Evolutionary conservation across 2,329 filamentous ascomycete species (phyloP).

Genomic region (Xylariaceae sp.): DNA sequence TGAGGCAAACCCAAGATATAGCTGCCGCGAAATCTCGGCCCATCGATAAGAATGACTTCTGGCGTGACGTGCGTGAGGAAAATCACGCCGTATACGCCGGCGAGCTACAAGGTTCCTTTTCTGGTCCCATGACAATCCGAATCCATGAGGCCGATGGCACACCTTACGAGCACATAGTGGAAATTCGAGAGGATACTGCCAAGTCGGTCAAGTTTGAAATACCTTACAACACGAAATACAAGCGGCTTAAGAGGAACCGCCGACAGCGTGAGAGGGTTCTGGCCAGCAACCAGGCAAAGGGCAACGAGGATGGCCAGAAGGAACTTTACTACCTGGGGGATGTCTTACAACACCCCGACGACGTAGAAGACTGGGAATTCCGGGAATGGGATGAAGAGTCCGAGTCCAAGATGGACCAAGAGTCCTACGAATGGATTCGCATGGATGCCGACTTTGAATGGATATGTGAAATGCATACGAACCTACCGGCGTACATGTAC

Average conservation of each 20-base stretch:
- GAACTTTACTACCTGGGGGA: slow-evolving; percentile 91
- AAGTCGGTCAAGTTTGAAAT: slow-evolving; percentile 81
- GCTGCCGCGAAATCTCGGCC: slow-evolving; percentile 40
- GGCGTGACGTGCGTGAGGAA: slow-evolving; percentile 80
- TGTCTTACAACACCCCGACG: slow-evolving; percentile 76
- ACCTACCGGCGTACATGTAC: slow-evolving; percentile 95
- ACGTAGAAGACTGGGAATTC: slow-evolving; percentile 77
- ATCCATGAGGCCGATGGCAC: slow-evolving; percentile 98
- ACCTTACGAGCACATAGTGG: slow-evolving; percentile 95
- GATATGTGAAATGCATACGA: slow-evolving; percentile 78
- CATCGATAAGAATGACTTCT: slow-evolving; percentile 70
- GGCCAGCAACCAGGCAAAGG: slow-evolving; percentile 32
- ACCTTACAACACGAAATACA: slow-evolving; percentile 98
- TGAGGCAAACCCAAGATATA: slow-evolving; percentile 67
- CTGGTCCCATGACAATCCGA: slow-evolving; percentile 93
- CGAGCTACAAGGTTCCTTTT: slow-evolving; percentile 74
- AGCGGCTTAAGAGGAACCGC: slow-evolving; percentile 83
- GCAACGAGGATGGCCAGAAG: slow-evolving; percentile 59
- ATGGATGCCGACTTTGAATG: slow-evolving; percentile 98
- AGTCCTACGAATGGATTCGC: slow-evolving; percentile 98
- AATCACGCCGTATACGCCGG: slow-evolving; percentile 64
- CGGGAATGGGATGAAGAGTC: slow-evolving; percentile 87
- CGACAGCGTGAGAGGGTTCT: slow-evolving; percentile 55
- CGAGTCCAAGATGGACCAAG: slow-evolving; percentile 86
- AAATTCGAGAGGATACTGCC: slow-evolving; percentile 81